Percentiles rank a stretch among this genome's conserved stretches.
Evolutionary conservation across 306 rosid genomes (phyloP).

Genomic region (Cicer chorassanicum): DNA sequence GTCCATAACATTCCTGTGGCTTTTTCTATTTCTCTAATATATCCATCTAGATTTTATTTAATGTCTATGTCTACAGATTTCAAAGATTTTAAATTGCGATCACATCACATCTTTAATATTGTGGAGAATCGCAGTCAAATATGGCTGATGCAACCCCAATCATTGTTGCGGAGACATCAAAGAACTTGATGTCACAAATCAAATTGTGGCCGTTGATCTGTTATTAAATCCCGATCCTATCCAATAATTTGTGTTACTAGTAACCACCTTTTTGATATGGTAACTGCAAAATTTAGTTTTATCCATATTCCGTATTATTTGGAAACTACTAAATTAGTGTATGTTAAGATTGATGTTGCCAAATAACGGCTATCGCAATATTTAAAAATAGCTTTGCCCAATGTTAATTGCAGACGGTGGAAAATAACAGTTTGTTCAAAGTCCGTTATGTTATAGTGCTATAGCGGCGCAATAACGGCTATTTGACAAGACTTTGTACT

Average conservation of each 20-base stretch:
- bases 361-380: too few species aligned
- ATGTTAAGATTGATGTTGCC: background rate
- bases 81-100: background rate
- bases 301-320: background rate
- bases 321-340: conserved; percentile 6
- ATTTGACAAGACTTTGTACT: too few species aligned
- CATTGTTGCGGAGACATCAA: background rate
- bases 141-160: background rate
- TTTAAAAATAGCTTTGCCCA: background rate
- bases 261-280: background rate
- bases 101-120: background rate
- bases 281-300: background rate
- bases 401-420: too few species aligned
- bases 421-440: too few species aligned
- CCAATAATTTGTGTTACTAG: background rate
- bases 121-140: background rate
- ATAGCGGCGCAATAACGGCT: too few species aligned
- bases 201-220: background rate
- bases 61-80: background rate
- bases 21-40: conserved; percentile 25
- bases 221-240: background rate
- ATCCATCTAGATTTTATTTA: conserved; percentile 17
- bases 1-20: background rate
- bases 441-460: too few species aligned
- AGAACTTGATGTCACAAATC: background rate